Evolutionary conservation across 148 eudicot genomes (phyloP).

Genomic region (Camellia lanceoleosa): DNA sequence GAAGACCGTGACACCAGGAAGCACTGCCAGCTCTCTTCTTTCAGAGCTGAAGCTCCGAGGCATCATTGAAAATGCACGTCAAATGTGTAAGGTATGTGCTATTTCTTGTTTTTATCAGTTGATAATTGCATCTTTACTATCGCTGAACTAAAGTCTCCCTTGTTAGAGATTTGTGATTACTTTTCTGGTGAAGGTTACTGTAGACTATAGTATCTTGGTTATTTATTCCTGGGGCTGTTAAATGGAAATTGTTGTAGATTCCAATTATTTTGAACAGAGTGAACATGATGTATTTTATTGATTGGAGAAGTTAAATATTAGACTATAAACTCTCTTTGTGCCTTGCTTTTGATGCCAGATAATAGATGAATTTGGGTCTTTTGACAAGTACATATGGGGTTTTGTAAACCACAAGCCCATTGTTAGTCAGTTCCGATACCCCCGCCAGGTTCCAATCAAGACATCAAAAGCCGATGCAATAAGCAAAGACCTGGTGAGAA

Average conservation of each 20-base stretch:
- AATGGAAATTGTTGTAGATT: background rate
- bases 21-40: conserved; percentile 62
- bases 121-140: background rate
- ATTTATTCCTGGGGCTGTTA: conserved; percentile 1
- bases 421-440: conserved; percentile 47
- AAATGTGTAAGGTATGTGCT: conserved; percentile 62
- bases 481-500: conserved; percentile 60
- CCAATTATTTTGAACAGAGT: background rate
- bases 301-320: background rate
- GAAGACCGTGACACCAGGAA: conserved; percentile 68
- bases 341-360: conserved; percentile 54
- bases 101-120: background rate
- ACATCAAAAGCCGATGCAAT: conserved; percentile 60
- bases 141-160: background rate
- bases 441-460: conserved; percentile 57
- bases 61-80: conserved; percentile 87
- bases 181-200: background rate
- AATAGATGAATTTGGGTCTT: conserved; percentile 55
- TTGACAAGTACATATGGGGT: conserved; percentile 64
- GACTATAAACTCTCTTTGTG: background rate
- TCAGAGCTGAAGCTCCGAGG: conserved; percentile 78
- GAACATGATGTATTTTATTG: background rate
- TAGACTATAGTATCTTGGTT: background rate
- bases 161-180: background rate
- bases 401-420: conserved; percentile 52